Evolutionary conservation across 169 alveolate genomes (phyloP).

Genomic region (Sarcocystis neurona): DNA sequence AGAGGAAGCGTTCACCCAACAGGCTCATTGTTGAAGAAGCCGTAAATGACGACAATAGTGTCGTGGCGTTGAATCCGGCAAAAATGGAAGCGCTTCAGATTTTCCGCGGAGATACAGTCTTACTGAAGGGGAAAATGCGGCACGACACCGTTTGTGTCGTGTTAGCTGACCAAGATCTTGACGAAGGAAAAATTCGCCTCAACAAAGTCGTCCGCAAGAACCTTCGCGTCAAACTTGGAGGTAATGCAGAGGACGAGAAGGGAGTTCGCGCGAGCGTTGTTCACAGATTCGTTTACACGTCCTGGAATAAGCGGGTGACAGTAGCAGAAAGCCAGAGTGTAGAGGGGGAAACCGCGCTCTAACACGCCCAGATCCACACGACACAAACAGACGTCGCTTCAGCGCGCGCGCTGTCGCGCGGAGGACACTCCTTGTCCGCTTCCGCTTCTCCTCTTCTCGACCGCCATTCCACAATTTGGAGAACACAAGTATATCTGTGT

Average conservation of each 20-base stretch:
- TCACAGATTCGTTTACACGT: no score
- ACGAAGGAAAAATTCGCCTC: constrained; percentile 95
- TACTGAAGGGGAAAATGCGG: constrained; percentile 98
- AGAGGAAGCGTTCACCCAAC: constrained; percentile 71
- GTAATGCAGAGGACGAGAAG: constrained; percentile 34
- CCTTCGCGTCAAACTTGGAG: constrained; percentile 96
- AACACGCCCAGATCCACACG: no score
- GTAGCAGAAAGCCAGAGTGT: no score
- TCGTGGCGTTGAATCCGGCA: constrained; percentile 93
- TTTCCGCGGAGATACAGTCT: constrained; percentile 98
- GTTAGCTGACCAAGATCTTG: constrained; percentile 95
- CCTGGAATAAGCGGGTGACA: no score
- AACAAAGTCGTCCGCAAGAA: constrained; percentile 97
- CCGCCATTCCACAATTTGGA: no score
- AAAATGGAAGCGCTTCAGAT: constrained; percentile 94
- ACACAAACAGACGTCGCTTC: no score
- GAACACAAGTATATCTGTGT: no score
- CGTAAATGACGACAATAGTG: constrained; percentile 98
- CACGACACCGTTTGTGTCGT: constrained; percentile 98
- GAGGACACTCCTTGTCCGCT: no score
- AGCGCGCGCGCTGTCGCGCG: no score
- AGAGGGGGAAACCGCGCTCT: no score
- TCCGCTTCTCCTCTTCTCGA: no score
- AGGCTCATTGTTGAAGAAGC: constrained; percentile 91
- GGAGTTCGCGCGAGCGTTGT: not conserved